Evolutionary conservation across 352 stramenopile genomes (phyloP).

Genomic region (Achlya hypogyna): DNA sequence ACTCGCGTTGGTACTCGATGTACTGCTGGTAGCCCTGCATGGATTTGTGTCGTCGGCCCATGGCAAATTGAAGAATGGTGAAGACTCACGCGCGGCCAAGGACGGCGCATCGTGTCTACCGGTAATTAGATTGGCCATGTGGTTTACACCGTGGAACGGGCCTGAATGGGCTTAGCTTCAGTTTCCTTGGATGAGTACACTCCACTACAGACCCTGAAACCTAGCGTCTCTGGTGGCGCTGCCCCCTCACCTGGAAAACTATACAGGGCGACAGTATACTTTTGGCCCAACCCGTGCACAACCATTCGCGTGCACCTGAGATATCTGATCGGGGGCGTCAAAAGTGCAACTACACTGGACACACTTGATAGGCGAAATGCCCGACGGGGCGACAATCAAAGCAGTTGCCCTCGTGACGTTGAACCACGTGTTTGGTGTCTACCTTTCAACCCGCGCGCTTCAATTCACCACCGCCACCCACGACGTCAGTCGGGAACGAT

Average conservation of each 20-base stretch:
- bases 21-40: constrained; percentile 4
- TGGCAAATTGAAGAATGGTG: constrained; percentile 6
- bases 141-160: neutral
- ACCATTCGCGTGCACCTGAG: no score
- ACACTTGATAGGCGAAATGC: neutral
- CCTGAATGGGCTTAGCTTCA: neutral
- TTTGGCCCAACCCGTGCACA: no score
- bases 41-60: constrained; percentile 7
- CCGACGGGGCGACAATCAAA: neutral
- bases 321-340: no score
- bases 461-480: neutral
- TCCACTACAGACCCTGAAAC: no score
- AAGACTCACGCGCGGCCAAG: neutral
- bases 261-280: no score
- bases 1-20: constrained; percentile 2
- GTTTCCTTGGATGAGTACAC: no score
- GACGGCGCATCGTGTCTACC: neutral
- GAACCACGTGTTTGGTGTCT: constrained; percentile 3
- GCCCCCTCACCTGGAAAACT: no score
- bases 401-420: neutral
- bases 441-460: neutral
- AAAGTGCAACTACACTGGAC: no score
- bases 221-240: no score
- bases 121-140: no score
- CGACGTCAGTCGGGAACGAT: neutral